Conservation (phyloP, 31 red algal genomes). For the Endocladia muricata region DNA sequence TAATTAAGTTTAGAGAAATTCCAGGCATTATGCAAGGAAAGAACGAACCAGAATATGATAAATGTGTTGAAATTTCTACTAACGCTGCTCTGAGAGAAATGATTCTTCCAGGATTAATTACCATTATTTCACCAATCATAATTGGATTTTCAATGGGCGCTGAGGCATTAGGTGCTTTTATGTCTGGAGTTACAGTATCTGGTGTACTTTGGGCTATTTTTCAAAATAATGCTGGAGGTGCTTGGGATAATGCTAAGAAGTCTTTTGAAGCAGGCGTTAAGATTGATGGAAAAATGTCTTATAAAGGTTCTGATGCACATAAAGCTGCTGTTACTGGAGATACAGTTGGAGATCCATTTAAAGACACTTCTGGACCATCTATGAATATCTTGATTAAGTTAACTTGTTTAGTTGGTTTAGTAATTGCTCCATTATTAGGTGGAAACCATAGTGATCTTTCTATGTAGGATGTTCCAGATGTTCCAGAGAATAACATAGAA, state of each 20-base stretch:
- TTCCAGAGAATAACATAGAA: too few relatives aligned
- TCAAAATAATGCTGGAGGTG: slow-evolving; percentile 76
- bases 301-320: slow-evolving; percentile 73
- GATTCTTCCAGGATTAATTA: slow-evolving; percentile 51
- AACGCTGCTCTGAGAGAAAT: slow-evolving; percentile 36
- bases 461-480: too few relatives aligned
- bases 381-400: slow-evolving; percentile 89
- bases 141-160: slow-evolving; percentile 37
- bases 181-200: slow-evolving; percentile 49
- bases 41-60: slow-evolving; percentile 37
- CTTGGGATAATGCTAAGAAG: slow-evolving; percentile 91
- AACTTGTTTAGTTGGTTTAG: slow-evolving; percentile 45
- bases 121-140: slow-evolving; percentile 60
- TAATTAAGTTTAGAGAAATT: too few relatives aligned
- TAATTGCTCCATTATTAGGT: too few relatives aligned
- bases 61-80: slow-evolving; percentile 64
- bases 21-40: too few relatives aligned
- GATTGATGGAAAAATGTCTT: slow-evolving; percentile 30
- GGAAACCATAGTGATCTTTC: too few relatives aligned
- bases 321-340: slow-evolving; percentile 77
- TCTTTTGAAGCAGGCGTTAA: slow-evolving; percentile 60
- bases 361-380: slow-evolving; percentile 73
- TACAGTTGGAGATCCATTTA: slow-evolving; percentile 90
- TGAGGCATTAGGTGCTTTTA: slow-evolving; percentile 42
- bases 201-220: slow-evolving; percentile 61